These are phyloP conservation scores for Forsythia suspensa DNA, from an alignment of 257 asterid species.

Conservation along the genomic window DNA sequence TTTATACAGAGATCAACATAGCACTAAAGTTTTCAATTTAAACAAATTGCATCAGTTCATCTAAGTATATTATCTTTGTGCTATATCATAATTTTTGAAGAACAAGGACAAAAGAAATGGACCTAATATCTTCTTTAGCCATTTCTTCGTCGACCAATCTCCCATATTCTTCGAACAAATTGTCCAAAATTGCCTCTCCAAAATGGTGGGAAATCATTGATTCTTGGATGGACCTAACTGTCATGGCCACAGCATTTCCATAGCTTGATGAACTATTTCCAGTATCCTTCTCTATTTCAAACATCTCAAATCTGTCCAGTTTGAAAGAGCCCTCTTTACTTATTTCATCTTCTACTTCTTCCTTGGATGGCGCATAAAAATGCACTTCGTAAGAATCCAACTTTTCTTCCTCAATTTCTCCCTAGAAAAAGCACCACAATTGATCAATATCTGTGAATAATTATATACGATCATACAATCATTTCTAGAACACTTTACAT, in stretches of 20 bases:
- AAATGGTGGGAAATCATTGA: conserved; percentile 72
- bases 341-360: conserved; percentile 64
- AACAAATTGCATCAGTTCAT: background rate
- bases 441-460: background rate
- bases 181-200: conserved; percentile 55
- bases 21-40: background rate
- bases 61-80: background rate
- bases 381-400: conserved; percentile 71
- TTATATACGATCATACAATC: no score
- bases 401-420: conserved; percentile 57
- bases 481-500: no score
- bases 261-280: conserved; percentile 41
- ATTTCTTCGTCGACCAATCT: conserved; percentile 68
- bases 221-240: conserved; percentile 90
- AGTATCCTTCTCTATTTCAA: conserved; percentile 50
- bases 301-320: conserved; percentile 48
- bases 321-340: conserved; percentile 59
- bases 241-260: conserved; percentile 66
- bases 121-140: conserved; percentile 41
- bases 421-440: conserved; percentile 36
- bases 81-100: conserved; percentile 45
- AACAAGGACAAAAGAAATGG: conserved; percentile 47
- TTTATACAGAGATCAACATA: background rate
- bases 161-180: conserved; percentile 56
- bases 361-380: conserved; percentile 75